A percentile compares a stretch with the other conserved stretches of the same genome.
These are phyloP conservation scores for Dactylis glomerata DNA, from an alignment of 176 grass and related monocot species.

Conservation along the genomic window DNA sequence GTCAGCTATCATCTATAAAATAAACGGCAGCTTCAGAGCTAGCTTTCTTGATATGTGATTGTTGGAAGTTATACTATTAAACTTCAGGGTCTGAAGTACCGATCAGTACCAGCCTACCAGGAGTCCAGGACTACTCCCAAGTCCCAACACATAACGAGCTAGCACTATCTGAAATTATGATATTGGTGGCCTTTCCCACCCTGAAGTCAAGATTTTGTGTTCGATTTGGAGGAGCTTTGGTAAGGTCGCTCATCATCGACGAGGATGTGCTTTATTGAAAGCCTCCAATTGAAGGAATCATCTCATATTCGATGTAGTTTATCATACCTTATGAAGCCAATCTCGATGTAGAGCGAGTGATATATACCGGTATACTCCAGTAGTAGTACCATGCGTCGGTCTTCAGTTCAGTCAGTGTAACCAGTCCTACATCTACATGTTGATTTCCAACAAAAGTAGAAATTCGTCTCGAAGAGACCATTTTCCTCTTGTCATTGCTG, in stretches of 20 bases:
- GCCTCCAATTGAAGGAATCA: background rate
- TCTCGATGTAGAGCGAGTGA: background rate
- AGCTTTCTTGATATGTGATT: background rate
- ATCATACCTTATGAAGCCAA: background rate
- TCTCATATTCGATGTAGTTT: background rate
- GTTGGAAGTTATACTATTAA: background rate
- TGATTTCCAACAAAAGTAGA: background rate
- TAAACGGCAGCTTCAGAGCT: background rate
- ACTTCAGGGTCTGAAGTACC: background rate
- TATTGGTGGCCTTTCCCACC: background rate
- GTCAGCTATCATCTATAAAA: background rate
- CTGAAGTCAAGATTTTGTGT: background rate
- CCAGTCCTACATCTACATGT: background rate
- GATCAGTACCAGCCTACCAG: background rate
- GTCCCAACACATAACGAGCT: background rate
- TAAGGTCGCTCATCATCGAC: constrained; percentile 9
- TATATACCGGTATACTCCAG: background rate
- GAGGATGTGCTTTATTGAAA: background rate
- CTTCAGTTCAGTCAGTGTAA: background rate
- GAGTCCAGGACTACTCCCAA: background rate
- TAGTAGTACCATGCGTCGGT: background rate
- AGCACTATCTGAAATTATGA: background rate
- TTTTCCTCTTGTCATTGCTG: background rate
- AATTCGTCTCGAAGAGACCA: background rate
- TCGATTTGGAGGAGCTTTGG: background rate